A percentile compares a stretch with the other conserved stretches of the same genome.
Evolutionary conservation across 2,329 filamentous ascomycete genomes (phyloP).

Genomic region (Arthrobotrys megalospora): DNA sequence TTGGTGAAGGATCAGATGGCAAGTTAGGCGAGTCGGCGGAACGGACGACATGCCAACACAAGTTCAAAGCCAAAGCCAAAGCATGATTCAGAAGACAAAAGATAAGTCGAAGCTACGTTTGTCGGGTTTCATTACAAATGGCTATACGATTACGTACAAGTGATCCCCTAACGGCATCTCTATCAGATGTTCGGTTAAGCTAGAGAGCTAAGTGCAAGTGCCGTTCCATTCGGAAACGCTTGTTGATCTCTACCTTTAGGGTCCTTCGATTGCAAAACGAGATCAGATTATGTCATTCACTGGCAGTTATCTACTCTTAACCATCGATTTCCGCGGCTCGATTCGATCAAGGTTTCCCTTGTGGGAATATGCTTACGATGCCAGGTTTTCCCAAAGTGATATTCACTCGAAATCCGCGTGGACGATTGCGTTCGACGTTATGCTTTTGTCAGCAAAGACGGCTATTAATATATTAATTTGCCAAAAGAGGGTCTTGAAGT

Average conservation of each 20-base stretch:
- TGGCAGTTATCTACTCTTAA: slow-evolving; percentile 5
- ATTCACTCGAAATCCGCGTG: slow-evolving; percentile 12
- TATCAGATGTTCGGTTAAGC: slow-evolving; percentile 1
- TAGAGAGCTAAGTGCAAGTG: slow-evolving; percentile 10
- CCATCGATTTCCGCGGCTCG: slow-evolving; percentile 27
- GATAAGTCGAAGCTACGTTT: slow-evolving; percentile 11
- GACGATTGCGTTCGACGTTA: slow-evolving; percentile 14
- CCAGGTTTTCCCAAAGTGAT: slow-evolving; percentile 7
- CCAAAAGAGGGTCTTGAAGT: slow-evolving; percentile 6
- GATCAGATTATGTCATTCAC: slow-evolving; percentile 42
- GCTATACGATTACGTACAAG: slow-evolving; percentile 43
- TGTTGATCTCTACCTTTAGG: slow-evolving; percentile 11
- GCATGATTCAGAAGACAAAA: not conserved
- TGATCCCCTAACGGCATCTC: slow-evolving; percentile 16
- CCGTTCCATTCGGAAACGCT: slow-evolving; percentile 15
- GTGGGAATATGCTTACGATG: not conserved
- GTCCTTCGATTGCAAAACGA: not conserved
- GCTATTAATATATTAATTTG: slow-evolving; percentile 3
- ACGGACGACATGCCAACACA: slow-evolving; percentile 30
- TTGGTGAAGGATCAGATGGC: slow-evolving; percentile 20
- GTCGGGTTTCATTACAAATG: slow-evolving; percentile 45
- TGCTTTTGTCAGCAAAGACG: slow-evolving; percentile 13
- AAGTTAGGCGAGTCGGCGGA: slow-evolving; percentile 15
- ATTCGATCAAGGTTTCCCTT: slow-evolving; percentile 17
- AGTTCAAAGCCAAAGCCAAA: not conserved